A percentile compares a stretch with the other conserved stretches of the same genome.
phyloP scores from a whole-genome alignment of 179 eudicot species.

The Actinidia arguta region DNA sequence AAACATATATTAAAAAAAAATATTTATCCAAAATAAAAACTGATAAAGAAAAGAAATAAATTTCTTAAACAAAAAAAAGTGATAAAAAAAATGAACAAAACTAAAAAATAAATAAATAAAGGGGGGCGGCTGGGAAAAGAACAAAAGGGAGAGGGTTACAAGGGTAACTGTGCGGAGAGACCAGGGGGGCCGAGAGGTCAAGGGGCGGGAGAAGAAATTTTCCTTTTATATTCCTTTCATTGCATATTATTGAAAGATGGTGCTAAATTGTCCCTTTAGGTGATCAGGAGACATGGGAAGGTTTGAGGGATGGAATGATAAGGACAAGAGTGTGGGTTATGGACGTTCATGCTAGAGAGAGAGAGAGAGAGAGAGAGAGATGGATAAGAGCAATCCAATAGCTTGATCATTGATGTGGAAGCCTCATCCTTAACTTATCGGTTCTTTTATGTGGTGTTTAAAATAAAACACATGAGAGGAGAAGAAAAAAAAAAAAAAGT shows the following conservation, averaged over 20 bases:
- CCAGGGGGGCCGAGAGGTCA: too few species aligned
- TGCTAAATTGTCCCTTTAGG: background rate
- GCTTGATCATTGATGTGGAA: conserved; percentile 12
- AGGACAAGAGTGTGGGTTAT: background rate
- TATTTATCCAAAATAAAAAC: too few species aligned
- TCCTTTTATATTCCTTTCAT: too few species aligned
- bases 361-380: background rate
- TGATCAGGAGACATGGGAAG: background rate
- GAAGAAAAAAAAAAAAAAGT: background rate
- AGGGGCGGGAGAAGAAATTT: too few species aligned
- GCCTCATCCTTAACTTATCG: conserved; percentile 7
- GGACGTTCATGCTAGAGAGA: background rate
- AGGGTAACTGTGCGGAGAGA: too few species aligned
- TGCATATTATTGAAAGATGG: background rate
- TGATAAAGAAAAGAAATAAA: too few species aligned
- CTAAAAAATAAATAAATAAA: too few species aligned
- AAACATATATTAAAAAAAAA: too few species aligned
- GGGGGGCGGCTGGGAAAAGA: too few species aligned
- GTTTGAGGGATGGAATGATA: background rate
- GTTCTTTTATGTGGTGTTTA: background rate
- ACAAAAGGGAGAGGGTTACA: too few species aligned
- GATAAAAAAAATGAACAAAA: too few species aligned
- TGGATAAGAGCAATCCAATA: background rate
- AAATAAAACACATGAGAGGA: background rate
- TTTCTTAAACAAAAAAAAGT: too few species aligned